phyloP scores from a whole-genome alignment of 192 early-diverging fungal genomes.

The Linnemannia hyalina region DNA sequence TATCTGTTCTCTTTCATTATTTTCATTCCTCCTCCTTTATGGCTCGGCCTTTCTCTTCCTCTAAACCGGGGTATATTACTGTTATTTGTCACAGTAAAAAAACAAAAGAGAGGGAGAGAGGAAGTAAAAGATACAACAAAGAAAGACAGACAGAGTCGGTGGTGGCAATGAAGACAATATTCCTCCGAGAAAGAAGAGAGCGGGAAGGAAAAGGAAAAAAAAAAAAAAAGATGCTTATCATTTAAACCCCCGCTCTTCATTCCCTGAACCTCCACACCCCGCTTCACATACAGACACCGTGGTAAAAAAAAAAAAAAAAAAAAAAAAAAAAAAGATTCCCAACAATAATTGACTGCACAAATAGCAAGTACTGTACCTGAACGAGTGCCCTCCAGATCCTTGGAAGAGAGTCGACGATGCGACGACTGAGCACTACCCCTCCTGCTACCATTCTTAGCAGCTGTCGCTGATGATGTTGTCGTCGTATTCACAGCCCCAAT shows the following conservation, averaged over 20 bases:
- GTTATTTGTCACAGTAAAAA: too few relatives aligned
- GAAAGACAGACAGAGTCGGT: not conserved
- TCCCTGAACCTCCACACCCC: not conserved
- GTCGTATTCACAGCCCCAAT: not conserved
- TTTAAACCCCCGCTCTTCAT: not conserved
- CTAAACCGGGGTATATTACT: too few relatives aligned
- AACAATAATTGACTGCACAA: not conserved
- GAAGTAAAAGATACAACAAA: not conserved
- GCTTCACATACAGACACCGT: not conserved
- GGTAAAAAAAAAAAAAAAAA: conserved; percentile 10
- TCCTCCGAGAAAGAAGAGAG: not conserved
- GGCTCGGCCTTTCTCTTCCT: too few relatives aligned
- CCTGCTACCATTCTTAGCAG: not conserved
- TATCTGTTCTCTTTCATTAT: too few relatives aligned
- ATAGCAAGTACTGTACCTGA: not conserved
- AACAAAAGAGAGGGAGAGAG: too few relatives aligned
- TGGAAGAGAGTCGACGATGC: conserved; percentile 13
- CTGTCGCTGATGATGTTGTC: not conserved
- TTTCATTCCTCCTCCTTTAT: too few relatives aligned
- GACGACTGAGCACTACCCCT: not conserved
- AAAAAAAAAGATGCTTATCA: not conserved
- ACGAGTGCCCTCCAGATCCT: not conserved
- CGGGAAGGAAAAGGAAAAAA: not conserved
- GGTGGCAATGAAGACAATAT: not conserved
- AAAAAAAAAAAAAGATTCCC: not conserved